A percentile compares a stretch with the other conserved stretches of the same genome.
Evolutionary conservation across 2,329 filamentous ascomycete species (phyloP).

Genomic region (Penicillium brasilianum): DNA sequence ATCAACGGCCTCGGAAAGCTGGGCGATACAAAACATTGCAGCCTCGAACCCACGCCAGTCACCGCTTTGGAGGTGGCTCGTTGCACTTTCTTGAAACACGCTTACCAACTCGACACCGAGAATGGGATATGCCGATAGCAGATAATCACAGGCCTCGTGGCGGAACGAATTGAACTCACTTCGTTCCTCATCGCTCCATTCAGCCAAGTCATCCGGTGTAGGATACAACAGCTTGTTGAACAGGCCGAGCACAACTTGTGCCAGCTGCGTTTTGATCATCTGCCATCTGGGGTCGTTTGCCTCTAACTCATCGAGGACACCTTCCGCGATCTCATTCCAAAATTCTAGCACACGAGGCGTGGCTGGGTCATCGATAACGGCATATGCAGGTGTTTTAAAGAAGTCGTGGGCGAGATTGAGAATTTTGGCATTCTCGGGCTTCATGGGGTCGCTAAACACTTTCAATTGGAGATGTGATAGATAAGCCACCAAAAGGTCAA

Average conservation of each 20-base stretch:
- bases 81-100: constrained; percentile 47
- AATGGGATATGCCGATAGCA: constrained; percentile 50
- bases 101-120: constrained; percentile 49
- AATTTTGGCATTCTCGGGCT: constrained; percentile 40
- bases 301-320: constrained; percentile 41
- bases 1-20: constrained; percentile 52
- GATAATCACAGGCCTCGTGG: constrained; percentile 52
- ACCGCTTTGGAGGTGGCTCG: constrained; percentile 36
- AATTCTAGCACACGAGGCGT: constrained; percentile 47
- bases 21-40: constrained; percentile 50
- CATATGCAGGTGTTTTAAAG: constrained; percentile 48
- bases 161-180: constrained; percentile 51
- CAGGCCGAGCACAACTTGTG: constrained; percentile 47
- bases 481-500: constrained; percentile 48
- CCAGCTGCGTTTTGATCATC: constrained; percentile 45
- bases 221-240: constrained; percentile 52
- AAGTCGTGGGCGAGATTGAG: constrained; percentile 45
- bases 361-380: constrained; percentile 47
- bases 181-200: constrained; percentile 51
- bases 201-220: constrained; percentile 36
- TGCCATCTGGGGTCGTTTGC: constrained; percentile 34
- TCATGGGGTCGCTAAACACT: constrained; percentile 38
- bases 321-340: constrained; percentile 49
- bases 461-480: constrained; percentile 38
- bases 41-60: constrained; percentile 53